Base-by-base conservation (phyloP, 1,284 basidiomycete genomes). In the Vanrija pseudolonga region DNA sequence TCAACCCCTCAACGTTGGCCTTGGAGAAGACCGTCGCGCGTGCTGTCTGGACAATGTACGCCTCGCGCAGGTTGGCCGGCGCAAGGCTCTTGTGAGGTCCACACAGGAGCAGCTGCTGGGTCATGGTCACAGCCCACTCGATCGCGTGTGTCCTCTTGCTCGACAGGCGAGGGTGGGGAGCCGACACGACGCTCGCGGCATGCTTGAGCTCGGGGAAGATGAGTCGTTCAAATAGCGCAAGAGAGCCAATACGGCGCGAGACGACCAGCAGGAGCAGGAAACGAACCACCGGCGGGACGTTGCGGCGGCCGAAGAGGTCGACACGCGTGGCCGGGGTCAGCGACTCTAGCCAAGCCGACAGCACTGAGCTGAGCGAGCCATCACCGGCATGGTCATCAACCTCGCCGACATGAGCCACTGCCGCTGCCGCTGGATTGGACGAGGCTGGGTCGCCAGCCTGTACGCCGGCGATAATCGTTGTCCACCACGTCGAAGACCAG, bases 401-500 rank as follows among this genome's bases (percentile, higher is more conserved):
- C n/a, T 60, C 55, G 23, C 47, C 40, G 18, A 69, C 53, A 47
- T 69, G 71, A 2, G 57, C 55, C 5, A 61, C 37, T 6, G 61
- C 51, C 0, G 63, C 60, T 11, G 64, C 38, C 6, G 65, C 50
- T 0, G 54, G 38, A 12, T 52, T 23, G 2, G 50, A 41, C 51
- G 61, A 56, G 37, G 47, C 43, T 14, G 51, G 41, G 4, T 59
- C 53, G 3, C 55, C 52, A 1, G 58, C 39, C 40, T 62, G 60
- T 5, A 70, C 50, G 7, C 61, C 57, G 20, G 62, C 51, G n/a
- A 69, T 49, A 42, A 71, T 47, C 1, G 56, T 60, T 11, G 55
- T 23, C 71, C 71, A 73, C 71, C 71, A 73, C 4, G 47, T 43
- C 4, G 46, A 18, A 4, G 60, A 59, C 71, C 71, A 73, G 2